Evolutionary conservation across 202 grass and related monocot species (phyloP).

Genomic region (Panicum hallii): DNA sequence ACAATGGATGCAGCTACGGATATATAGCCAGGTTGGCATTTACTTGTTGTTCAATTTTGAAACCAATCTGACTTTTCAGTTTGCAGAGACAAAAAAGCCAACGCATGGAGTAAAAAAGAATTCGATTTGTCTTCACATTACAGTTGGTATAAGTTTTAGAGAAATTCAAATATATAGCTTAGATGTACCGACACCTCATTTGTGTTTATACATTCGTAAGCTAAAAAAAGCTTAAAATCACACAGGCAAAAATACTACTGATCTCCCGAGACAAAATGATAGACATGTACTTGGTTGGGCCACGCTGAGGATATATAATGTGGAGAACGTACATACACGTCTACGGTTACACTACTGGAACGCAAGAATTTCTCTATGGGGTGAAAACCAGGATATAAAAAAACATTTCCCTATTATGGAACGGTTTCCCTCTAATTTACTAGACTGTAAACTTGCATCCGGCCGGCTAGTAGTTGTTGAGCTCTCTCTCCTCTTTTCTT

Average conservation of each 20-base stretch:
- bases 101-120: neutral
- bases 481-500: neutral
- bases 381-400: too few relatives aligned
- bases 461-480: neutral
- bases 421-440: too few relatives aligned
- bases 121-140: neutral
- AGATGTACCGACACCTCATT: neutral
- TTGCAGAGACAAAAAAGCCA: neutral
- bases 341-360: too few relatives aligned
- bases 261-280: neutral
- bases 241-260: neutral
- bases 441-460: too few relatives aligned
- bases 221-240: neutral
- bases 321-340: too few relatives aligned
- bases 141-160: neutral
- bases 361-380: too few relatives aligned
- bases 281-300: neutral
- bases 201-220: neutral
- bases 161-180: neutral
- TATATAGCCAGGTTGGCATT: neutral
- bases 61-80: neutral
- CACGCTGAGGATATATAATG: too few relatives aligned
- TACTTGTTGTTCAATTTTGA: neutral
- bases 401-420: too few relatives aligned
- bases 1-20: neutral